These are phyloP conservation scores for Amaranthus hypochondriacus DNA, from an alignment of 148 eudicot genomes.

Conservation along the genomic window DNA sequence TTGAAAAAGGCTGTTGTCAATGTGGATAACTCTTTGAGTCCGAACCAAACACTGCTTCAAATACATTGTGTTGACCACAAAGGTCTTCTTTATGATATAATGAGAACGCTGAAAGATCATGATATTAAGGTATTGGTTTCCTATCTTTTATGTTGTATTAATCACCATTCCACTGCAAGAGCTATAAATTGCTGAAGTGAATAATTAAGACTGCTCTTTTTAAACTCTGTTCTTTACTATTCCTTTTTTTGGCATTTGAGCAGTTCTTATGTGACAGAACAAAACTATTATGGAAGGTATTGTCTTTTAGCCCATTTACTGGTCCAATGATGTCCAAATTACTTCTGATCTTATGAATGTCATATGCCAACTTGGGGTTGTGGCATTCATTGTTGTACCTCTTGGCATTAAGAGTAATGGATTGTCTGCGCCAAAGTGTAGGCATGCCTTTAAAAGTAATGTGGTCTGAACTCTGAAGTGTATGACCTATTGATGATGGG, in stretches of 20 bases:
- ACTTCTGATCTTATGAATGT: neutral
- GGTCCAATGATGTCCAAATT: neutral
- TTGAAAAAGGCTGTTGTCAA: slow-evolving; percentile 49
- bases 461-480: too few species aligned
- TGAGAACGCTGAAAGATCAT: slow-evolving; percentile 70
- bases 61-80: slow-evolving; percentile 73
- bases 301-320: neutral
- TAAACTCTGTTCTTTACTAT: neutral
- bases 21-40: slow-evolving; percentile 72
- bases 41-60: slow-evolving; percentile 79
- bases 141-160: slow-evolving; percentile 8
- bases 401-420: too few species aligned
- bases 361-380: too few species aligned
- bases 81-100: slow-evolving; percentile 77
- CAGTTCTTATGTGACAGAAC: neutral
- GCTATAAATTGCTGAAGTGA: neutral
- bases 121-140: slow-evolving; percentile 49
- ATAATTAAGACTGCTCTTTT: neutral
- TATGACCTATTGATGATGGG: too few species aligned
- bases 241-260: neutral
- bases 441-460: neutral
- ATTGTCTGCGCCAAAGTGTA: neutral
- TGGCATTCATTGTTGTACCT: too few species aligned
- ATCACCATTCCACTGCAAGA: neutral
- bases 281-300: neutral